Percentiles rank a stretch among this genome's conserved stretches.
Evolutionary conservation across 2,329 filamentous ascomycete species (phyloP).

Genomic region (Venturia nashicola): DNA sequence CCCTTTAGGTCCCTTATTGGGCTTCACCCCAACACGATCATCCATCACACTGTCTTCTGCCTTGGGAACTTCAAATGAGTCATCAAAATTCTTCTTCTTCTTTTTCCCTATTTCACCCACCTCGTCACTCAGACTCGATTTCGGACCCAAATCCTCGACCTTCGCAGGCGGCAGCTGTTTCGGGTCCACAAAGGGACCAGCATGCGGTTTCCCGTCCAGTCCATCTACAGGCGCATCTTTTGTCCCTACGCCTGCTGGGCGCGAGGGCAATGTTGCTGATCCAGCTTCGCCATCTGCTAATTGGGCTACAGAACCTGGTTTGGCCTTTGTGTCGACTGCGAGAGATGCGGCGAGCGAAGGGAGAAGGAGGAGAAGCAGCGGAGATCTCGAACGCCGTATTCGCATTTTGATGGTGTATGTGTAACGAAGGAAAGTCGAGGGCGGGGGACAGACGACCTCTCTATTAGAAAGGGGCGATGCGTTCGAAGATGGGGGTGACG

Average conservation of each 20-base stretch:
- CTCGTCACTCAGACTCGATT: slow-evolving; percentile 25
- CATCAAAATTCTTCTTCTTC: slow-evolving; percentile 21
- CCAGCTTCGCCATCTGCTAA: slow-evolving; percentile 20
- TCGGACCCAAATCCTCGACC: slow-evolving; percentile 25
- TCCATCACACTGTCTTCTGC: slow-evolving; percentile 80
- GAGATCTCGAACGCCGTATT: slow-evolving; percentile 13
- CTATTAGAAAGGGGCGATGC: not conserved
- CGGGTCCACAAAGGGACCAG: slow-evolving; percentile 57
- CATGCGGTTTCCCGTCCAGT: slow-evolving; percentile 84
- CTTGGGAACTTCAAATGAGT: slow-evolving; percentile 28
- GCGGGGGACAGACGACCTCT: not conserved
- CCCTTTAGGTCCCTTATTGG: slow-evolving; percentile 76
- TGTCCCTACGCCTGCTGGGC: slow-evolving; percentile 35
- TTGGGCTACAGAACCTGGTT: slow-evolving; percentile 10
- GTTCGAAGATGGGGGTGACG: not conserved
- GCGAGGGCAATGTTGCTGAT: slow-evolving; percentile 16
- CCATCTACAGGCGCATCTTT: slow-evolving; percentile 87
- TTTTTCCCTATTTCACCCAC: slow-evolving; percentile 14
- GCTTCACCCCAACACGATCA: slow-evolving; percentile 58
- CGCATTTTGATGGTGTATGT: slow-evolving; percentile 4
- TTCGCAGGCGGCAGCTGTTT: slow-evolving; percentile 20
- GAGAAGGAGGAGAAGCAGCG: slow-evolving; percentile 49
- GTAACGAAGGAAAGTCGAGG: not conserved
- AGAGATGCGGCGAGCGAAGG: slow-evolving; percentile 41
- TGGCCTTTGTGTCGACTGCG: slow-evolving; percentile 21